These are phyloP conservation scores for Lecanoromycetidae sp. DNA, from an alignment of 2,329 filamentous ascomycete genomes.

Conservation along the genomic window DNA sequence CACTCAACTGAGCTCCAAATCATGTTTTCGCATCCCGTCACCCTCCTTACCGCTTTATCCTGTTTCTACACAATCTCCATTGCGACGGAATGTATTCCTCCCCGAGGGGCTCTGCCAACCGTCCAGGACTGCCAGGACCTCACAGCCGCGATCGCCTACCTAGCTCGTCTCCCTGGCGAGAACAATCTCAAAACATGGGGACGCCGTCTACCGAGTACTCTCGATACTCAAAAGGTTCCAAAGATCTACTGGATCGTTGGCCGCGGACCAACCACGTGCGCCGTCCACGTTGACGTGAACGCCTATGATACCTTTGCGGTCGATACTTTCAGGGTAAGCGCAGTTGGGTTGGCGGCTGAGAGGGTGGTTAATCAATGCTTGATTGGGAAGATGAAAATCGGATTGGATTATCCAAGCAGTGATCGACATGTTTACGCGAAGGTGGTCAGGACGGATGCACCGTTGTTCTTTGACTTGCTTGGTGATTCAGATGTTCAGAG, in stretches of 20 bases:
- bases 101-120: background rate
- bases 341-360: background rate
- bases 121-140: background rate
- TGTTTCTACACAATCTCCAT: background rate
- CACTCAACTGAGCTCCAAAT: background rate
- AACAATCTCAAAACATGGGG: background rate
- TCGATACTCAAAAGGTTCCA: background rate
- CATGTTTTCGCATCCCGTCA: background rate
- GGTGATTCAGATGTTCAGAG: background rate
- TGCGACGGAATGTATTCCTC: background rate
- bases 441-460: background rate
- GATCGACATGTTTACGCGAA: background rate
- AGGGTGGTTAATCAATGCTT: background rate
- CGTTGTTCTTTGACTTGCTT: background rate
- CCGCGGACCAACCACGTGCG: constrained; percentile 1
- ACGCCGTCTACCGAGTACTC: background rate
- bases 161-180: background rate
- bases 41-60: background rate
- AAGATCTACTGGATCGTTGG: background rate
- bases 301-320: background rate
- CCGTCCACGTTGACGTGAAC: background rate
- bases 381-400: background rate
- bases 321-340: background rate
- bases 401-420: background rate
- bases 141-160: background rate